Evolutionary conservation across 306 rosid genomes (phyloP), one percentile per base, ranked within the genome.

Genomic region (Vigna trinervia): DNA sequence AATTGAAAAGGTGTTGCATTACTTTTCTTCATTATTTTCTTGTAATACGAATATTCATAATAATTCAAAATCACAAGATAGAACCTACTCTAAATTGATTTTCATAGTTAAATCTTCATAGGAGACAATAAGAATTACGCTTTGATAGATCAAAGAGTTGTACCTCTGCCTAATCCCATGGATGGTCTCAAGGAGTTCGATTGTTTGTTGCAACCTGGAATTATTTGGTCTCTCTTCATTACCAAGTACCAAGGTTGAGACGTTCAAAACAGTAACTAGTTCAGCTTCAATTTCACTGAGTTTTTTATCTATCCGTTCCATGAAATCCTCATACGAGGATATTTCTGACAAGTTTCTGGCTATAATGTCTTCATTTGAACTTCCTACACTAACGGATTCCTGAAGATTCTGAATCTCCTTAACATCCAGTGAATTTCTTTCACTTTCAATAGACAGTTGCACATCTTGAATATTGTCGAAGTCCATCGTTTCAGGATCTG

Each of bases 111-210:
- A 76, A 62, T 69, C 65, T 62, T 64, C 81, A 69, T 51, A 34
- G 63, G 48, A 47, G 46, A 47, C 59, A 26, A 54, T 22, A 62
- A 60, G 72, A 79, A 28, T 64, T 19, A 59, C 54, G 22, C 39
- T 54, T 28, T 36, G 5, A 53, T 52, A 64, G 70, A 80, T 15
- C 54, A 59, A 81, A 68, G 64, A 51, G 50, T 60, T 38, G 64
- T 79, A 92, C 97, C 97, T 95, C 80, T 85, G 83, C 76, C 97
- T 86, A 72, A 90, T 74, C 52, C 71, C 78, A 32, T 82, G 80
- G 73, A 92, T 76, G 85, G 86, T 81, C 74, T 92, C 93, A 63
- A 92, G 95, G 84, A 95, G 92, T 68, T 92, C 92, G 77, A 58
- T 47, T 17, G 85, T 87, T 89, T 84, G 90, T 53, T 86, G 93